A percentile compares a stretch with the other conserved stretches of the same genome.
These are phyloP conservation scores for Cyclotella sp. DNA, from an alignment of 108 stramenopile species.

Conservation along the genomic window DNA sequence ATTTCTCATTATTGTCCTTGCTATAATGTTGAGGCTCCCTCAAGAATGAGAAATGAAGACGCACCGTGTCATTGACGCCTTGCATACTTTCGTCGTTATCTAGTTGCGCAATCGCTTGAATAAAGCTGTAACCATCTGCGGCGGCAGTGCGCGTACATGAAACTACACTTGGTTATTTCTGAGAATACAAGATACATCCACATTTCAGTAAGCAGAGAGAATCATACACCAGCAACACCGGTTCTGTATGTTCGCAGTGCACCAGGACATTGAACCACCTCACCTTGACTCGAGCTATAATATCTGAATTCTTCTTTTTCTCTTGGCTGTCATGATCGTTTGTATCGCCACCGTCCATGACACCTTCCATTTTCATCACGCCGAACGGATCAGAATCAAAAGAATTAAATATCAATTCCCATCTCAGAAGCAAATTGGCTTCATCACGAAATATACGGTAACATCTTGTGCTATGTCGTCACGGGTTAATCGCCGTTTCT, in stretches of 20 bases:
- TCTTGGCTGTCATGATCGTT: slow-evolving; percentile 24
- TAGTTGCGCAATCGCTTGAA: slow-evolving; percentile 57
- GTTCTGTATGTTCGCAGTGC: too few species aligned
- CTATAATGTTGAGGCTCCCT: slow-evolving; percentile 30
- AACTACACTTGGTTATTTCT: slow-evolving; percentile 56
- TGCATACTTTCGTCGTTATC: slow-evolving; percentile 45
- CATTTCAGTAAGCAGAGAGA: too few species aligned
- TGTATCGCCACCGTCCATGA: slow-evolving; percentile 12
- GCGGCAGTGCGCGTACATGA: slow-evolving; percentile 59
- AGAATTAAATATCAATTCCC: slow-evolving; percentile 50
- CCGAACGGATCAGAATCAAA: slow-evolving; percentile 68
- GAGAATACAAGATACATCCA: not conserved
- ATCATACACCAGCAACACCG: not conserved
- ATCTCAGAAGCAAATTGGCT: slow-evolving; percentile 61
- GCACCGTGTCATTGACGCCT: slow-evolving; percentile 24
- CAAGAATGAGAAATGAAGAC: slow-evolving; percentile 32
- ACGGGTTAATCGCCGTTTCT: slow-evolving; percentile 12
- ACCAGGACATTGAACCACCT: slow-evolving; percentile 5
- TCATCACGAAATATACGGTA: slow-evolving; percentile 68
- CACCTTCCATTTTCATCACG: slow-evolving; percentile 20
- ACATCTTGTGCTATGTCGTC: slow-evolving; percentile 62
- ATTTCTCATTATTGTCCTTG: not conserved
- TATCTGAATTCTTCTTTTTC: slow-evolving; percentile 30
- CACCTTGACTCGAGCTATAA: slow-evolving; percentile 59
- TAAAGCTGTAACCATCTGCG: slow-evolving; percentile 49